Percentiles rank a stretch among this genome's conserved stretches.
These are phyloP conservation scores for Podospora conica DNA, from an alignment of 495 filamentous ascomycete species.

Conservation along the genomic window DNA sequence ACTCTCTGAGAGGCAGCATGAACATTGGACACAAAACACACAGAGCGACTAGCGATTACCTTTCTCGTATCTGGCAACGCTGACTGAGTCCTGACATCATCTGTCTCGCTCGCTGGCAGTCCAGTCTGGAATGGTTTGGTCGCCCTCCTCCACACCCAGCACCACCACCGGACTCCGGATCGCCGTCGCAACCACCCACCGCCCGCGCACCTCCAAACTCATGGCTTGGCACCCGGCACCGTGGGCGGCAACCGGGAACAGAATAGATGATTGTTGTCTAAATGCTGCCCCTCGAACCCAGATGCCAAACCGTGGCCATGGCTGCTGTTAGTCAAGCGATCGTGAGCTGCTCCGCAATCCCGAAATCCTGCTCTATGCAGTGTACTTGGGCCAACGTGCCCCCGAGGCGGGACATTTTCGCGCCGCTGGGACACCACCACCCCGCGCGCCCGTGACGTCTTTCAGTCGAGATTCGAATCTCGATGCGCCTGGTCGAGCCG, in stretches of 20 bases:
- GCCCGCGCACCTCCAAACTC: constrained; percentile 1
- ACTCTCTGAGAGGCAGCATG: too few relatives aligned
- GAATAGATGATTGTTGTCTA: background rate
- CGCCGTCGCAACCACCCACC: constrained; percentile 11
- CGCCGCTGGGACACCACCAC: background rate
- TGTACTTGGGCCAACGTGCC: background rate
- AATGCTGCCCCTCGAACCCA: background rate
- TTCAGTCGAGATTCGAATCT: background rate
- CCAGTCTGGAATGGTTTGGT: background rate
- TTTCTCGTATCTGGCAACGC: background rate
- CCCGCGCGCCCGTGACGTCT: background rate
- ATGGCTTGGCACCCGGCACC: constrained; percentile 6
- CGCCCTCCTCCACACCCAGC: constrained; percentile 3
- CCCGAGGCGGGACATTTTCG: background rate
- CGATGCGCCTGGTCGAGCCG: background rate
- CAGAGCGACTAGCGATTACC: background rate
- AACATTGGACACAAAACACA: background rate
- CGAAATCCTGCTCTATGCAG: background rate
- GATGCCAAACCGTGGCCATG: background rate
- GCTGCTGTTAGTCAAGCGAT: background rate
- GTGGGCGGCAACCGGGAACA: background rate
- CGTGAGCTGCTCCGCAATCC: background rate
- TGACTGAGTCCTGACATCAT: background rate
- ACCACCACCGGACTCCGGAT: constrained; percentile 24
- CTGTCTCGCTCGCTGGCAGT: background rate